Percentiles rank a stretch among this genome's conserved stretches.
Evolutionary conservation across 768 basidiomycete species (phyloP).

Genomic region (Suillus subaureus): DNA sequence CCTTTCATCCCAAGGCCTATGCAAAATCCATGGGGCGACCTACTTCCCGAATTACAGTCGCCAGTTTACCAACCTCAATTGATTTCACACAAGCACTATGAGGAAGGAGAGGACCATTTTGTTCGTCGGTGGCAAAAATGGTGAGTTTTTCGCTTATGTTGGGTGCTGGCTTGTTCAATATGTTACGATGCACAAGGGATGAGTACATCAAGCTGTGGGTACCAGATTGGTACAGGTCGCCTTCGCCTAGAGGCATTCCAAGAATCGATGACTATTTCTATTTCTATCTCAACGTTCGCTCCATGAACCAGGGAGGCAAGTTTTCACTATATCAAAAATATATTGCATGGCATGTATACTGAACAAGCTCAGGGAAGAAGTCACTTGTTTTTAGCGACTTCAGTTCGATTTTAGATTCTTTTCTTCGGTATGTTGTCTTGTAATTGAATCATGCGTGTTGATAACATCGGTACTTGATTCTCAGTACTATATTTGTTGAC

Average conservation of each 20-base stretch:
- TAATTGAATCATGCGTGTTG: background rate
- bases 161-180: background rate
- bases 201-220: background rate
- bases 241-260: background rate
- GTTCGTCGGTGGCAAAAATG: conserved; percentile 5
- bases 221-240: background rate
- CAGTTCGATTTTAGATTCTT: background rate
- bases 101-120: background rate
- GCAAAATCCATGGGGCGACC: background rate
- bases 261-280: background rate
- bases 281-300: conserved; percentile 6
- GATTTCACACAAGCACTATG: background rate
- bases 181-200: background rate
- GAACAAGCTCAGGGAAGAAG: background rate
- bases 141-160: background rate
- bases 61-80: background rate
- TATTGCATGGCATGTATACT: background rate
- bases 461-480: background rate
- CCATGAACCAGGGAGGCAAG: background rate
- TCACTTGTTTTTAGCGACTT: conserved; percentile 7
- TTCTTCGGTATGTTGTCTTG: background rate
- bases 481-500: background rate
- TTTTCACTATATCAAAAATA: background rate
- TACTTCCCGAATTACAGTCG: background rate
- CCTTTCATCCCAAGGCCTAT: background rate